A percentile compares a stretch with the other conserved stretches of the same genome.
Evolutionary conservation across 805 yeast genomes (phyloP).

Genomic region (Metschnikowia matae): DNA sequence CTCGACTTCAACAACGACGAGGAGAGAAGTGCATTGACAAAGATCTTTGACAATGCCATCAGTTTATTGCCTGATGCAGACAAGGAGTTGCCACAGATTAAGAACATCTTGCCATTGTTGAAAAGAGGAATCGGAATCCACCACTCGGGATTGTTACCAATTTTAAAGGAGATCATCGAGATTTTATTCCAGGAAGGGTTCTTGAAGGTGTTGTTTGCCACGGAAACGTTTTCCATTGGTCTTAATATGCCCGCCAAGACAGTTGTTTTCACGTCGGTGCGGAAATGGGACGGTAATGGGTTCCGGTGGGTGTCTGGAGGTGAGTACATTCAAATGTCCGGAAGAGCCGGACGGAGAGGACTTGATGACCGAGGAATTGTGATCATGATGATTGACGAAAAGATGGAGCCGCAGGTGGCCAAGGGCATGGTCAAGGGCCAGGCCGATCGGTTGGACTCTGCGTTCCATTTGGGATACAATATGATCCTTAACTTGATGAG

Average conservation of each 20-base stretch:
- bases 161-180: slow-evolving; percentile 91
- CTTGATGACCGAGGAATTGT: slow-evolving; percentile 98
- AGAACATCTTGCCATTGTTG: slow-evolving; percentile 81
- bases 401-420: slow-evolving; percentile 99
- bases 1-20: slow-evolving; percentile 91
- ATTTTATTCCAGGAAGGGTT: slow-evolving; percentile 96
- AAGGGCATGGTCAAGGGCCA: slow-evolving; percentile 99
- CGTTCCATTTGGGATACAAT: slow-evolving; percentile 95
- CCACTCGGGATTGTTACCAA: slow-evolving; percentile 94
- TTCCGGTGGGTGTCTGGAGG: slow-evolving; percentile 99
- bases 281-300: slow-evolving; percentile 97
- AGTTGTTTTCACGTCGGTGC: slow-evolving; percentile 93
- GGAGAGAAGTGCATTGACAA: slow-evolving; percentile 85
- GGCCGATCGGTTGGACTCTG: slow-evolving; percentile 95
- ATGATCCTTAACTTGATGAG: slow-evolving; percentile 95
- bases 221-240: slow-evolving; percentile 98
- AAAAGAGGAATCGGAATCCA: slow-evolving; percentile 98
- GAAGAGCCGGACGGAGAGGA: slow-evolving; percentile 99
- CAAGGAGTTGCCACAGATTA: slow-evolving; percentile 89
- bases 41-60: slow-evolving; percentile 88
- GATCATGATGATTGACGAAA: slow-evolving; percentile 98
- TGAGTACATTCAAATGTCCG: slow-evolving; percentile 99
- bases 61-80: slow-evolving; percentile 85
- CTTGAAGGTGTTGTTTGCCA: slow-evolving; percentile 90
- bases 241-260: slow-evolving; percentile 99